These are phyloP conservation scores for Phascolomyces articulosus DNA, from an alignment of 371 early-diverging fungal species.

Conservation along the genomic window DNA sequence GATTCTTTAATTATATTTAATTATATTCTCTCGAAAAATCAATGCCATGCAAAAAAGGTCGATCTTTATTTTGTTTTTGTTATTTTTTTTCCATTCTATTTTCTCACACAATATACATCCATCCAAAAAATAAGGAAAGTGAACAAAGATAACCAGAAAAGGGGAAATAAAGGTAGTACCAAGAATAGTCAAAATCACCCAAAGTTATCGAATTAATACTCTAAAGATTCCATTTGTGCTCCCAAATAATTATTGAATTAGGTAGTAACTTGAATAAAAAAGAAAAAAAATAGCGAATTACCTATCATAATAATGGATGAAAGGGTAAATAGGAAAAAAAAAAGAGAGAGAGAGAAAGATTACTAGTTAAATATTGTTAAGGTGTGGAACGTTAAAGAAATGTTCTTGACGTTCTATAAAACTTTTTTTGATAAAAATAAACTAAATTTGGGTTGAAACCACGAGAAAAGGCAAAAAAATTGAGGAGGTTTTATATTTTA, in stretches of 20 bases:
- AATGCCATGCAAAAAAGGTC: too few relatives aligned
- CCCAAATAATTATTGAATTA: not conserved
- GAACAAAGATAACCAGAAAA: not conserved
- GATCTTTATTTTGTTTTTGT: too few relatives aligned
- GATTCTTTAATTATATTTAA: too few relatives aligned
- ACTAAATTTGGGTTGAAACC: slow-evolving; percentile 4
- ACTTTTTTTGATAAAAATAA: not conserved
- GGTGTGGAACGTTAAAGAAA: not conserved
- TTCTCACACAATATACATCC: too few relatives aligned
- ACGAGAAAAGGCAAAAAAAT: slow-evolving; percentile 9
- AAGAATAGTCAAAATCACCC: not conserved
- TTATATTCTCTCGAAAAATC: too few relatives aligned
- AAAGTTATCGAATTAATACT: slow-evolving; percentile 3
- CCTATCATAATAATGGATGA: too few relatives aligned
- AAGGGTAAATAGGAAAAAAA: slow-evolving; percentile 1
- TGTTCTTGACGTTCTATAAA: slow-evolving; percentile 12
- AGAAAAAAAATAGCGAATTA: not conserved
- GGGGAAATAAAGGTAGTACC: not conserved
- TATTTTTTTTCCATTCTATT: too few relatives aligned
- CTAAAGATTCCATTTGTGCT: slow-evolving; percentile 2
- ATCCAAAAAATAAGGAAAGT: not conserved
- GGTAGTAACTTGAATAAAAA: not conserved
- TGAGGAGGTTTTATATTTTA: not conserved
- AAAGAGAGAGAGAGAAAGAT: not conserved
- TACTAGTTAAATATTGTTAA: too few relatives aligned